Evolutionary conservation across 306 rosid species (phyloP).

Genomic region (Sicyos baderoa): DNA sequence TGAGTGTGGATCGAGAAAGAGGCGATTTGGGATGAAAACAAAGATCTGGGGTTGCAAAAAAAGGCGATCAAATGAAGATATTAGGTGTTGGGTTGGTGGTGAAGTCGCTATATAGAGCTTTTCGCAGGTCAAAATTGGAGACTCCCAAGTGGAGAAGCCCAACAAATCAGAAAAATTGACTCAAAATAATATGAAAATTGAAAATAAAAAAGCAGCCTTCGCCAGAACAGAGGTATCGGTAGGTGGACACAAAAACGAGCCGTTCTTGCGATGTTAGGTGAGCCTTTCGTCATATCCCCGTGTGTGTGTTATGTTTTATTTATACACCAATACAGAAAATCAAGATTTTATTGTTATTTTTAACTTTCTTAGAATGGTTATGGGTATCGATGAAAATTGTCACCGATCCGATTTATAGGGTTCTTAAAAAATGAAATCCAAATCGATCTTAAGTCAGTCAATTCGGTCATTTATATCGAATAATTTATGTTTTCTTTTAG

Average conservation of each 20-base stretch:
- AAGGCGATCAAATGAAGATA: not conserved
- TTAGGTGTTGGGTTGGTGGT: not conserved
- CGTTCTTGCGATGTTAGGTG: not conserved
- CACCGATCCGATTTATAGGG: no score
- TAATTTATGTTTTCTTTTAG: no score
- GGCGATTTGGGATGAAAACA: not conserved
- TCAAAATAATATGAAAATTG: not conserved
- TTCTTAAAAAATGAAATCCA: no score
- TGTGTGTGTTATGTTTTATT: not conserved
- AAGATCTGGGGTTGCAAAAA: not conserved
- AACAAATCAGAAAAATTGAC: not conserved
- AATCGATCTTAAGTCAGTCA: no score
- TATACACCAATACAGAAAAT: not conserved
- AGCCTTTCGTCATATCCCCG: not conserved
- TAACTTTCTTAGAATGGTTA: not conserved
- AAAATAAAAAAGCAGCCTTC: not conserved
- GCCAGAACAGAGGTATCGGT: not conserved
- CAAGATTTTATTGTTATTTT: no score
- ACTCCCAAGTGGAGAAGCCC: not conserved
- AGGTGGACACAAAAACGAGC: not conserved
- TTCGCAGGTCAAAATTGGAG: constrained; percentile 13
- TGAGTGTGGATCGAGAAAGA: not conserved
- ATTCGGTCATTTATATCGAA: no score
- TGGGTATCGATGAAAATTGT: no score
- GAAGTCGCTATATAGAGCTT: constrained; percentile 8